These are phyloP conservation scores for Penicillium odoratum DNA, from an alignment of 495 filamentous ascomycete genomes.

Conservation along the genomic window DNA sequence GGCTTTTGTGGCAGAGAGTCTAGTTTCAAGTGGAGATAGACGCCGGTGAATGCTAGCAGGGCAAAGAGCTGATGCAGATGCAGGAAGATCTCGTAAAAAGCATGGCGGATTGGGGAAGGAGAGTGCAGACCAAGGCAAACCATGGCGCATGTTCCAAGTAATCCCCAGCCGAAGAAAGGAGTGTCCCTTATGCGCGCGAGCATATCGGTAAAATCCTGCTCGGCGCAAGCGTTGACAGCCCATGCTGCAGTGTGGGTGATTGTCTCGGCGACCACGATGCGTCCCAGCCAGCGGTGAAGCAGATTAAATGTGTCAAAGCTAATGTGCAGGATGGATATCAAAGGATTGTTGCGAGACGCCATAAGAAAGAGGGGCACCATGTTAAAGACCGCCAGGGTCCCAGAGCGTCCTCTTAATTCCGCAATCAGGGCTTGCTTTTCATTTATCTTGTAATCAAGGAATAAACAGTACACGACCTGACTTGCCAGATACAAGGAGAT, in stretches of 20 bases:
- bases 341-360: constrained; percentile 87
- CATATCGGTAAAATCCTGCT: constrained; percentile 51
- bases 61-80: constrained; percentile 72
- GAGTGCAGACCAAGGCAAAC: constrained; percentile 68
- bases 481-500: constrained; percentile 68
- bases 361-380: constrained; percentile 90
- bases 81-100: constrained; percentile 89
- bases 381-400: constrained; percentile 79
- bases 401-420: constrained; percentile 79
- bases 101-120: constrained; percentile 73
- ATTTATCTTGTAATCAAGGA: constrained; percentile 63
- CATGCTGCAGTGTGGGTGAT: constrained; percentile 75
- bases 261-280: constrained; percentile 76
- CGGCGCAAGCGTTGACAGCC: constrained; percentile 51
- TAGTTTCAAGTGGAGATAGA: constrained; percentile 69
- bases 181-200: constrained; percentile 59
- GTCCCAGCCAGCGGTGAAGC: constrained; percentile 92
- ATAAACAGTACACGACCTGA: constrained; percentile 77
- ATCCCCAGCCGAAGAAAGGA: constrained; percentile 57
- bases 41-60: constrained; percentile 59
- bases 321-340: constrained; percentile 79
- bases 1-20: constrained; percentile 59
- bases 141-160: constrained; percentile 56
- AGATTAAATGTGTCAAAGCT: constrained; percentile 98
- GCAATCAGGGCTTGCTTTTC: constrained; percentile 54